Evolutionary conservation across 2,329 filamentous ascomycete species (phyloP), one percentile per base, ranked within the genome.

Genomic region (Pyrenochaeta sp.): DNA sequence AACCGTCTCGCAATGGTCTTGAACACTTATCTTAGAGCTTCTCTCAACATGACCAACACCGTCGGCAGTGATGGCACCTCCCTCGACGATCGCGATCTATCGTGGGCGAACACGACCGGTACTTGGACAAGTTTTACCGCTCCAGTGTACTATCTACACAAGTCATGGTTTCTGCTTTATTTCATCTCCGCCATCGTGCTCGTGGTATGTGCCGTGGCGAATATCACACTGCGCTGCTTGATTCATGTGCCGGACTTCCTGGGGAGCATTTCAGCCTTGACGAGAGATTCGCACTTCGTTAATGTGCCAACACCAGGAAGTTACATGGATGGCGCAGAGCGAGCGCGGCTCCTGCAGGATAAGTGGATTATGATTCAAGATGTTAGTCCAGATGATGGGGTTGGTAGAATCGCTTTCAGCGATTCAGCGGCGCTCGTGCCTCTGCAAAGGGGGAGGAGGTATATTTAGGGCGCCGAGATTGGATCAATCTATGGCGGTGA

Each of bases 201-300:
- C 39, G 48, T 40, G 1, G 10, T 43, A 10, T 66, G 51, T 27
- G 56, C 52, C 15, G 36, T 66, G 10, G 24, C 37, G 4, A 56
- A 50, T 39, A 46, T 62, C 12, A 22, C 54, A 7, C 19, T 49
- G 30, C 56, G 56, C 13, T 13, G 30, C 1, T 27, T 46, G 22
- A 59, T 50, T 19, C 34, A 56, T 13, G 46, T 39, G n/a, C 54
- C 58, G 1, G 58, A 67, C 55, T 40, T 64, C 19, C 30, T 64
- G 12, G 56, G 61, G 2, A 60, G 54, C 32, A 19, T 61, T 2
- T 61, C 54, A 15, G 51, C 52, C 1, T 42, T 65, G 22, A 57
- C 59, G 7, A 50, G 54, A 10, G 28, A 30, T 30, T 30, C 28
- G 28, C 28, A 30, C 28, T 30, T 30, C 28, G 28, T 30, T 30